Evolutionary conservation across 2,329 filamentous ascomycete species (phyloP), one percentile per base, ranked within the genome.

Genomic region (Orbilia javanica): DNA sequence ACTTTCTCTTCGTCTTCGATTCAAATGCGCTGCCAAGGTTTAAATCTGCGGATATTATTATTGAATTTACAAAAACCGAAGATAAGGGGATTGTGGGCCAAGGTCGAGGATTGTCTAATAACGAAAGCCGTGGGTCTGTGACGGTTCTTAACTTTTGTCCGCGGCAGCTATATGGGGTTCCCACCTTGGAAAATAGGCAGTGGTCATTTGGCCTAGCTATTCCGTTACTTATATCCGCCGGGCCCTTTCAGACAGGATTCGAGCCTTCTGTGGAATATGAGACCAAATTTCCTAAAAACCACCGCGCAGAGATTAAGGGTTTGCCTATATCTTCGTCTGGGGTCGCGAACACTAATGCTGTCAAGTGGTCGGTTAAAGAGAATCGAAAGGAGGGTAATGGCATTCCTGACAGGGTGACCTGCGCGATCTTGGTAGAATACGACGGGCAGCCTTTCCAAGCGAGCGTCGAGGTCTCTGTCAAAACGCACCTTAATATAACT

Each of bases 371-470:
- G 13, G 18, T 55, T 3, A 29, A 6, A 22, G 50, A 55, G 50
- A 55, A 55, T 18, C 6, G 50, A 55, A 55, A 29, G 29, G 25
- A 55, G 29, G 20, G 20, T 11, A 34, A 29, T 5, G 50, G 50
- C 2, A 55, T 55, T 29, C 50, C 50, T 13, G 50, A 55, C 20
- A 7, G 50, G 15, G 22, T 55, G 29, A 34, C 50, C 13, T 55
- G 50, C 22, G 29, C 29, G 3, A 34, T 55, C 22, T 29, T 55
- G 50, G 50, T 55, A n/a, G 50, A 55, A 55, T 55, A 55, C 50
- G 50, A 55, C 20, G 50, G 50, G 10, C 22, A 55, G 2, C 50
- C 50, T 13, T 55, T 55, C 20, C 50, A 55, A 34, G 50, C 50
- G 11, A 27, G 15, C 6, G 50, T 55, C 20, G 50, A 27, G 13